phyloP scores from a whole-genome alignment of 495 filamentous ascomycete genomes.

The Saxophila tyrrhenica region DNA sequence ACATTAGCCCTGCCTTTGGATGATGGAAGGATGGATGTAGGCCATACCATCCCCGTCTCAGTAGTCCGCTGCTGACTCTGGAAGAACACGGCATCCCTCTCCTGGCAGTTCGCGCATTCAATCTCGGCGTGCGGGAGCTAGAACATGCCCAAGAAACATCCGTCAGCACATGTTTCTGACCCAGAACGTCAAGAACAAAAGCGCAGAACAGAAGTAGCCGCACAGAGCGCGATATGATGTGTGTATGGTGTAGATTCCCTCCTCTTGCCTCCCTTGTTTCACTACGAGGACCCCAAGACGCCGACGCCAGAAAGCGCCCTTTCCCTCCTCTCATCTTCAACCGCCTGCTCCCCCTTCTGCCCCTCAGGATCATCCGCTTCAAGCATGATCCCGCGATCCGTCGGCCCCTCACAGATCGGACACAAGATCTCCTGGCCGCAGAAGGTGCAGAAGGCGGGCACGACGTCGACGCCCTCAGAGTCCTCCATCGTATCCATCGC shows the following conservation, averaged over 20 bases:
- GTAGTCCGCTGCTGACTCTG: slow-evolving; percentile 93
- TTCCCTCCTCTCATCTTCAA: slow-evolving; percentile 15
- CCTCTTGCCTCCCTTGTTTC: slow-evolving; percentile 9
- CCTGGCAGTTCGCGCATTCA: slow-evolving; percentile 69
- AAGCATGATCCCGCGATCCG: slow-evolving; percentile 22
- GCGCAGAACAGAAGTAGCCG: not conserved
- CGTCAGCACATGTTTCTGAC: slow-evolving; percentile 36
- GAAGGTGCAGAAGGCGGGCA: slow-evolving; percentile 36
- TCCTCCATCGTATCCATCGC: slow-evolving; percentile 9
- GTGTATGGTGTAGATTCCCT: not conserved
- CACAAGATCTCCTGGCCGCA: slow-evolving; percentile 45
- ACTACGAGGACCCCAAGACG: not conserved
- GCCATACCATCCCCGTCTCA: slow-evolving; percentile 88
- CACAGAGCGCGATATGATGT: not conserved
- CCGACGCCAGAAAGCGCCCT: slow-evolving; percentile 14
- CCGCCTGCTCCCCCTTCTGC: slow-evolving; percentile 6
- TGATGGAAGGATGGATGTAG: no score
- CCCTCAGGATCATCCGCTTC: slow-evolving; percentile 25
- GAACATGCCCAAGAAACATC: slow-evolving; percentile 6
- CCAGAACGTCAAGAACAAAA: no score
- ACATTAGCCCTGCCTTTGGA: no score
- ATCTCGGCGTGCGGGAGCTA: slow-evolving; percentile 39
- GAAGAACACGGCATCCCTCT: slow-evolving; percentile 89
- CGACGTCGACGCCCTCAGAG: slow-evolving; percentile 2
- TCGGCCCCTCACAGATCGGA: slow-evolving; percentile 33